Evolutionary conservation across 805 yeast species (phyloP), one percentile per base, ranked within the genome.

Genomic region (Candida qinlingensis): DNA sequence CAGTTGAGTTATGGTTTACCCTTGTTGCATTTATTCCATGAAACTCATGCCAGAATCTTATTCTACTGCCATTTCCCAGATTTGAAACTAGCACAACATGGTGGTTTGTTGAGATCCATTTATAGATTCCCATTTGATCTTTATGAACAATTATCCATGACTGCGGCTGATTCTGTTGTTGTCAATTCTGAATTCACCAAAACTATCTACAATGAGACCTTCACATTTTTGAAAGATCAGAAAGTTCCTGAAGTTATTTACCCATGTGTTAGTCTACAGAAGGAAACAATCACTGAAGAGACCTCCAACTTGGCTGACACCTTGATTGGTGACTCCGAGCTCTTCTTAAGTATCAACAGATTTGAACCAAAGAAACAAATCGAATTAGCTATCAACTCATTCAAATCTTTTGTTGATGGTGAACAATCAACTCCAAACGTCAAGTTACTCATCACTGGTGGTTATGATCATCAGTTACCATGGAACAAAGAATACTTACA

Each of bases 1-100:
- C 97, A 92, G 65, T 74, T 94, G 48, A 81, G 96, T 3, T 82
- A 88, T 49, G 82, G 95, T 55, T 71, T 89, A 5, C 98, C 98
- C 6, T 54, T 91, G 12, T 57, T 94, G 25, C 81, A 70, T 49
- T 36, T 61, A 60, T 54, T 62, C 67, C 51, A 78, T 65, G 62
- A 72, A 69, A 53, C 53, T 46, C 47, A 65, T 7, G 64, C 85
- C 2, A 78, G 79, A 44, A 75, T 87, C 4, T 67, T 94, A 45
- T 94, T 92, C 62, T 94, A 94, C 66, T 91, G 99, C 60, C 99
- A 94, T 70, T 92, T 92, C 65, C 99, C 99, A 0, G 99, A 94
- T 65, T 85, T 85, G 61, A 71, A 85, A 43, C 69, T 92, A 39
- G 84, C 96, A 0, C 69, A 71, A 19, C 83, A 83, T 46, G 70